These are phyloP conservation scores for Eremomyces bilateralis DNA, from an alignment of 495 filamentous ascomycete species.

Conservation along the genomic window DNA sequence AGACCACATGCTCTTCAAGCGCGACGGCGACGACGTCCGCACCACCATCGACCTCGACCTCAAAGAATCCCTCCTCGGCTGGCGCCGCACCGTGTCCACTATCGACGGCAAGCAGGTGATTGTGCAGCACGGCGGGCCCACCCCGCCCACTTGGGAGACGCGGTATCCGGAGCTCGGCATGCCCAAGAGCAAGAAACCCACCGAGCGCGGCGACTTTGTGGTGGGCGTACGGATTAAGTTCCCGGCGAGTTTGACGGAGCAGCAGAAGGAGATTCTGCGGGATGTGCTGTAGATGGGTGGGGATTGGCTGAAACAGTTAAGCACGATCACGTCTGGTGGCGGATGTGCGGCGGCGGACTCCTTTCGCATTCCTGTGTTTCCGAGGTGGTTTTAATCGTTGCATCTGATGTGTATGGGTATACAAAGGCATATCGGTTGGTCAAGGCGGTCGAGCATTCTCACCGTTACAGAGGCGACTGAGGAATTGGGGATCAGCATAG, in stretches of 20 bases:
- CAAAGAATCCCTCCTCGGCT: slow-evolving; percentile 95
- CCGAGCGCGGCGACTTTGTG: slow-evolving; percentile 64
- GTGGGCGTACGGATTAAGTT: slow-evolving; percentile 85
- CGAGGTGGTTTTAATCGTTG: no score
- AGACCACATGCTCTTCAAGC: slow-evolving; percentile 58
- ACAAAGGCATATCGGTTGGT: no score
- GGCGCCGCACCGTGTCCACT: slow-evolving; percentile 74
- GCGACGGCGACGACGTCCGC: slow-evolving; percentile 69
- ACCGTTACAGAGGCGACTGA: no score
- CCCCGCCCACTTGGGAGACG: slow-evolving; percentile 58
- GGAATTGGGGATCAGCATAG: no score
- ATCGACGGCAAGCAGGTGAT: slow-evolving; percentile 74
- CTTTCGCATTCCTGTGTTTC: no score
- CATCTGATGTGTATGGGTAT: no score
- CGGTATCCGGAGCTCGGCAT: slow-evolving; percentile 71
- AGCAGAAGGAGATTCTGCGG: slow-evolving; percentile 58
- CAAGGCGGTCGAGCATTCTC: no score
- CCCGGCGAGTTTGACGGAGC: slow-evolving; percentile 46
- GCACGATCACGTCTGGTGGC: no score
- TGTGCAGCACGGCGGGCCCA: slow-evolving; percentile 60
- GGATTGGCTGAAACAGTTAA: no score
- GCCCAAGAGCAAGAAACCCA: slow-evolving; percentile 76
- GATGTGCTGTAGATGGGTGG: slow-evolving; percentile 37
- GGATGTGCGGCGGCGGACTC: no score
- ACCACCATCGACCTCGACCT: slow-evolving; percentile 57